Conservation (phyloP, 2,329 filamentous ascomycete genomes). For the Blastomyces percursus region DNA sequence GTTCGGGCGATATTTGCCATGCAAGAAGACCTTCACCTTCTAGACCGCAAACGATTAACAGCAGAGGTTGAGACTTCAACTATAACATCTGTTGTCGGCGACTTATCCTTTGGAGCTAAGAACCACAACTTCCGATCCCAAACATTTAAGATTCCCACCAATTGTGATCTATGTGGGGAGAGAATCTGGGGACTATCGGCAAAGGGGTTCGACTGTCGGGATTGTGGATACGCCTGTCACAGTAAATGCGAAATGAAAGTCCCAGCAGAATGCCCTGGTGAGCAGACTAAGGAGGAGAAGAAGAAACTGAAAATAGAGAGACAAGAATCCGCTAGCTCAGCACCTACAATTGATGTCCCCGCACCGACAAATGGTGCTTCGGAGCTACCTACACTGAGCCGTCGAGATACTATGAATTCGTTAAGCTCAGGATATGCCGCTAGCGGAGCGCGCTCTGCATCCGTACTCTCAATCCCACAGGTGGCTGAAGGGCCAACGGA, state of each 20-base stretch:
- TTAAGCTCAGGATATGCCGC: slow-evolving; percentile 78
- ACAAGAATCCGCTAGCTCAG: slow-evolving; percentile 62
- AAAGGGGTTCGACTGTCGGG: slow-evolving; percentile 90
- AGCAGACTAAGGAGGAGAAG: slow-evolving; percentile 85
- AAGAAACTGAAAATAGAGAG: slow-evolving; percentile 84
- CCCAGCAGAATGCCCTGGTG: slow-evolving; percentile 86
- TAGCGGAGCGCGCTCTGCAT: slow-evolving; percentile 64
- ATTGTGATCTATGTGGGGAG: slow-evolving; percentile 93
- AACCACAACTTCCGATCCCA: slow-evolving; percentile 98
- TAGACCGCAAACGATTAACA: slow-evolving; percentile 72
- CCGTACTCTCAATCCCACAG: slow-evolving; percentile 42
- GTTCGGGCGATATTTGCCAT: slow-evolving; percentile 72
- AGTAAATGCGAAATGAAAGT: slow-evolving; percentile 99
- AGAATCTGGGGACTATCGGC: slow-evolving; percentile 94
- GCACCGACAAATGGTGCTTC: slow-evolving; percentile 32
- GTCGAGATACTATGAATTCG: slow-evolving; percentile 83
- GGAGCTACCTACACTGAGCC: slow-evolving; percentile 57
- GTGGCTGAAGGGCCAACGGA: slow-evolving; percentile 43
- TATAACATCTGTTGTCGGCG: slow-evolving; percentile 81
- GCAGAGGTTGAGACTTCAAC: slow-evolving; percentile 89
- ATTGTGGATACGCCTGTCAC: slow-evolving; percentile 96
- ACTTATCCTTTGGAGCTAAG: slow-evolving; percentile 81
- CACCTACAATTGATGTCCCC: slow-evolving; percentile 20
- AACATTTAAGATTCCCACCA: slow-evolving; percentile 97
- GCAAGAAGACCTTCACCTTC: slow-evolving; percentile 74